Percentiles rank a stretch among this genome's conserved stretches.
Evolutionary conservation across 2,329 filamentous ascomycete genomes (phyloP).

Genomic region (Ramularia endophylla): DNA sequence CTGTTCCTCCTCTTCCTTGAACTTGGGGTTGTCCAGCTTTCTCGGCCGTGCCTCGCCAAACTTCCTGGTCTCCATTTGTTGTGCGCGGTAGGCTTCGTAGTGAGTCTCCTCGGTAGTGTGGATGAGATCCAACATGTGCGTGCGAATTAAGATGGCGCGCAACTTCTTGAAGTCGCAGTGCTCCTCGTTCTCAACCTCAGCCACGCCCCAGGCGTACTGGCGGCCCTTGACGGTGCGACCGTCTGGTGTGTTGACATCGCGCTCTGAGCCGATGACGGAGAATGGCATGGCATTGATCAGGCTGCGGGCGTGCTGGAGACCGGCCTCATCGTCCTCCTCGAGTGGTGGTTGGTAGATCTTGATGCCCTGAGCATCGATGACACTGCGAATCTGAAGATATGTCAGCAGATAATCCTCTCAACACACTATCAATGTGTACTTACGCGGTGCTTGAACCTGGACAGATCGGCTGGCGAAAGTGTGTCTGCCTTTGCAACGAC

Average conservation of each 20-base stretch:
- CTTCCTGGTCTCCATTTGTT: conserved; percentile 99
- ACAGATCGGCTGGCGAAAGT: conserved; percentile 83
- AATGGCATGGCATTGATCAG: conserved; percentile 98
- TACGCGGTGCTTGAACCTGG: conserved; percentile 93
- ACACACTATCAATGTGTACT: conserved; percentile 29
- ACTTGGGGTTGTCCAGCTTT: conserved; percentile 99
- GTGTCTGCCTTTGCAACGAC: conserved; percentile 99
- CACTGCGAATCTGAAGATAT: conserved; percentile 80
- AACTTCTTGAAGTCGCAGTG: conserved; percentile 99
- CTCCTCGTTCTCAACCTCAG: conserved; percentile 99
- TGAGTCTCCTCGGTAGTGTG: conserved; percentile 99
- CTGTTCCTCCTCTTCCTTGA: conserved; percentile 99
- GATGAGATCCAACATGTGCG: conserved; percentile 97
- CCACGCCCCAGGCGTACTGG: conserved; percentile 99
- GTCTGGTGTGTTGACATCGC: conserved; percentile 95
- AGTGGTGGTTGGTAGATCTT: conserved; percentile 98
- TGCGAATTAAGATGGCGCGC: conserved; percentile 91
- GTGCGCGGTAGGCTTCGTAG: conserved; percentile 98
- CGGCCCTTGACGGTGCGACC: conserved; percentile 97
- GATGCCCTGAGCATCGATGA: conserved; percentile 97
- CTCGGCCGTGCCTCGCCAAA: conserved; percentile 95
- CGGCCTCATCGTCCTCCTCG: conserved; percentile 97
- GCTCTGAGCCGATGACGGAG: conserved; percentile 97
- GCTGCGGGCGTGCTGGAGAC: conserved; percentile 87
- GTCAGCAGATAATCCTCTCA: conserved; percentile 22